Evolutionary conservation across 306 rosid genomes (phyloP).

Genomic region (Crotalaria pallida): DNA sequence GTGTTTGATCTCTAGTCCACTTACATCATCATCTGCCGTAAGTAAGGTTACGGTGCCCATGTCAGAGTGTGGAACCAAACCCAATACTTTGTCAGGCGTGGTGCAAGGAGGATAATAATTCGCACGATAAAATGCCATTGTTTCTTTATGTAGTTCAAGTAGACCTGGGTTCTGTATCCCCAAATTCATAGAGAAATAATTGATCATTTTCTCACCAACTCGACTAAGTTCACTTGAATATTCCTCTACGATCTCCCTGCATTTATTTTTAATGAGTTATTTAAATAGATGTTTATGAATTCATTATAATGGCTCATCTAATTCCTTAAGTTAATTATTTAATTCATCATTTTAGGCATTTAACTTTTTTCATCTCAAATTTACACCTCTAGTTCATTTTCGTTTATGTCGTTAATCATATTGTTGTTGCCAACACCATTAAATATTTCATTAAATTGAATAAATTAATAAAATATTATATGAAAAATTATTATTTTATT

Average conservation of each 20-base stretch:
- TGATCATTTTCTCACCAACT: conserved; percentile 26
- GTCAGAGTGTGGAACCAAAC: conserved; percentile 47
- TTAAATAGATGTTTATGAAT: no score
- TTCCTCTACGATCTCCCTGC: neutral
- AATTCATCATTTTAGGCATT: no score
- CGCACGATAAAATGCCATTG: conserved; percentile 9
- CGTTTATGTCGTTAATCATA: no score
- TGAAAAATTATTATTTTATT: no score
- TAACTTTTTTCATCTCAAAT: no score
- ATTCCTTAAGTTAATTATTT: no score
- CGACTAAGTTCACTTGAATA: conserved; percentile 32
- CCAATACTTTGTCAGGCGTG: conserved; percentile 36
- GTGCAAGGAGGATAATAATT: conserved; percentile 45
- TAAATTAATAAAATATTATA: no score
- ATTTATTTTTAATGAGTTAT: no score
- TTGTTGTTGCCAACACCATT: no score
- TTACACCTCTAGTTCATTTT: no score
- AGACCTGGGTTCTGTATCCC: conserved; percentile 35
- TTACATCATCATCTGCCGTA: conserved; percentile 30
- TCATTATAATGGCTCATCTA: no score
- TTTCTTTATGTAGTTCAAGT: conserved; percentile 29
- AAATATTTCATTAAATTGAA: no score
- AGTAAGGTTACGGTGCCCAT: conserved; percentile 40
- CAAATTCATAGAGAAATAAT: conserved; percentile 26
- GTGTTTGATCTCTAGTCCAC: conserved; percentile 35